Evolutionary conservation across 495 filamentous ascomycete genomes (phyloP).

Genomic region (Podospora anserina): DNA sequence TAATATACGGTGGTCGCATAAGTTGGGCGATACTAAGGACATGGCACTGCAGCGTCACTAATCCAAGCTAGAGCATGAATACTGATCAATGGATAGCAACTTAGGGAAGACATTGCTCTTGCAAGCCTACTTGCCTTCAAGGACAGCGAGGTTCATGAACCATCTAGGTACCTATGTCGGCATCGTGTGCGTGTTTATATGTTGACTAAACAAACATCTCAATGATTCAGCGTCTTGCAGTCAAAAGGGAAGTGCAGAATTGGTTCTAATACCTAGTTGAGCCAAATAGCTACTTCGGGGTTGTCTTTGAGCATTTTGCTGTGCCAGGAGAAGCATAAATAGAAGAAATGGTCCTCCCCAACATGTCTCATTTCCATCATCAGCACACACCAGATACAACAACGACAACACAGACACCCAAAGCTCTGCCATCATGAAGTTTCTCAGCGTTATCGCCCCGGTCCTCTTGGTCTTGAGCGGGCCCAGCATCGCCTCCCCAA

Average conservation of each 20-base stretch:
- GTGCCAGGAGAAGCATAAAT: not conserved
- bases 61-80: no score
- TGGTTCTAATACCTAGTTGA: no score
- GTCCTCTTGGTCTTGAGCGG: no score
- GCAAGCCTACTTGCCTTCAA: not conserved
- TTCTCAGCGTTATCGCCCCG: no score
- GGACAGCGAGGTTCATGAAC: not conserved
- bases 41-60: no score
- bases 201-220: not conserved
- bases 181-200: not conserved
- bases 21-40: no score
- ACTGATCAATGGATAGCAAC: not conserved
- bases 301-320: not conserved
- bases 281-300: not conserved
- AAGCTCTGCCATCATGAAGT: no score
- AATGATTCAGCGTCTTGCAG: not conserved
- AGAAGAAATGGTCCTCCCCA: not conserved
- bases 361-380: not conserved
- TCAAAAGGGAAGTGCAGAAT: not conserved
- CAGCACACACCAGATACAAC: no score
- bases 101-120: not conserved
- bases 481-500: no score
- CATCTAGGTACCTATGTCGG: not conserved
- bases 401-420: no score
- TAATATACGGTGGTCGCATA: no score